Conservation (phyloP, 2,329 filamentous ascomycete species). For the Penicillium sumatraense region DNA sequence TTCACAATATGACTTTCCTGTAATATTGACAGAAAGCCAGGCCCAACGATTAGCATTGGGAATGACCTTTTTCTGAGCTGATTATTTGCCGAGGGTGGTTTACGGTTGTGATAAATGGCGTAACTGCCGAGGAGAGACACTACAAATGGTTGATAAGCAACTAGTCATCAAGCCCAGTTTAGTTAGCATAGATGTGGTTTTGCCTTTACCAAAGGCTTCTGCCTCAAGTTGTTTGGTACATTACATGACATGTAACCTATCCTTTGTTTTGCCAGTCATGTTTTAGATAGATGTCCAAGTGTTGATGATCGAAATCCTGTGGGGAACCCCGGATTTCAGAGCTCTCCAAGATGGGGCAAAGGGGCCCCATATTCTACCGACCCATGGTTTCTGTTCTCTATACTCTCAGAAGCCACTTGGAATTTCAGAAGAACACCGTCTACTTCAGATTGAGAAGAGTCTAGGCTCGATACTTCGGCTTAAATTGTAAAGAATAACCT, state of each 20-base stretch:
- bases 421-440: too few relatives aligned
- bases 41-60: too few relatives aligned
- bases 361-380: conserved; percentile 10
- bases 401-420: neutral
- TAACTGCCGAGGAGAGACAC: neutral
- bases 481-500: too few relatives aligned
- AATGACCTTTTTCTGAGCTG: too few relatives aligned
- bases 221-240: too few relatives aligned
- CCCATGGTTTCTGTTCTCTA: neutral
- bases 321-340: conserved; percentile 10
- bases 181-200: neutral
- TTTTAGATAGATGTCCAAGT: too few relatives aligned
- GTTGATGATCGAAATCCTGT: conserved; percentile 8
- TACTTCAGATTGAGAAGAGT: too few relatives aligned
- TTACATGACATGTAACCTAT: too few relatives aligned
- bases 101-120: neutral
- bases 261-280: too few relatives aligned
- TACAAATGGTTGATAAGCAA: neutral
- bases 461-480: too few relatives aligned
- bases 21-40: neutral
- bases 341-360: conserved; percentile 11
- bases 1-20: too few relatives aligned
- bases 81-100: neutral
- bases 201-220: neutral
- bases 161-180: neutral